Conservation (phyloP, 495 filamentous ascomycete genomes). For the Astrothelium subdiscretum region DNA sequence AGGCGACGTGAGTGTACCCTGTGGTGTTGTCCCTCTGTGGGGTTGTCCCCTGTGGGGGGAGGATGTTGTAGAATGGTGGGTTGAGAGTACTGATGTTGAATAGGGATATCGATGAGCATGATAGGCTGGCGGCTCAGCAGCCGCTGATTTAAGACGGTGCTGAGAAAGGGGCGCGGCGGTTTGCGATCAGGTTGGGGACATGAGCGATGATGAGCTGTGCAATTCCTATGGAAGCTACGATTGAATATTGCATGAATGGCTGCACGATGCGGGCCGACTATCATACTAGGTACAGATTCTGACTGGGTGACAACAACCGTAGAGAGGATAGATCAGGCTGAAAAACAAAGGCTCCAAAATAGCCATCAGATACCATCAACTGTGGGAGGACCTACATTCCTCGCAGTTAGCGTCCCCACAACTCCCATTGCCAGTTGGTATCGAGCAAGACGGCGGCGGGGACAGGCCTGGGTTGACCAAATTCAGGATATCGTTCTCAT, state of each 20-base stretch:
- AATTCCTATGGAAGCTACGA: too few species aligned
- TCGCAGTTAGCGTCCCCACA: neutral
- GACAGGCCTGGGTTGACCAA: neutral
- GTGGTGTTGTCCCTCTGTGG: conserved; percentile 3
- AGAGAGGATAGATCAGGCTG: too few species aligned
- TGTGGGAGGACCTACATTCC: neutral
- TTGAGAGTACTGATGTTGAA: neutral
- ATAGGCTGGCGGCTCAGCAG: conserved; percentile 45
- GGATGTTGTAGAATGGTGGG: neutral
- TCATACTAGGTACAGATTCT: too few species aligned
- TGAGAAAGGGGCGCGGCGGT: neutral
- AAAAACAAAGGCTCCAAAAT: too few species aligned
- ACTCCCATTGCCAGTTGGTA: neutral
- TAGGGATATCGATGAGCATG: conserved; percentile 88
- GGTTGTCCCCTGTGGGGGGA: neutral
- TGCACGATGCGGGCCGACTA: too few species aligned
- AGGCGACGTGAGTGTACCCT: conserved; percentile 60
- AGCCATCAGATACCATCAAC: too few species aligned
- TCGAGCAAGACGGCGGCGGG: neutral
- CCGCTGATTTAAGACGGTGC: neutral
- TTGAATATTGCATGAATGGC: too few species aligned
- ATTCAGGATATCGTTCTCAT: neutral
- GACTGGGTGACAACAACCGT: too few species aligned
- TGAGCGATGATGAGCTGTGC: too few species aligned
- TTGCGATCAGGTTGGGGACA: neutral